Conservation (phyloP, 805 yeast species). For the Teunomyces aglyptinius region DNA sequence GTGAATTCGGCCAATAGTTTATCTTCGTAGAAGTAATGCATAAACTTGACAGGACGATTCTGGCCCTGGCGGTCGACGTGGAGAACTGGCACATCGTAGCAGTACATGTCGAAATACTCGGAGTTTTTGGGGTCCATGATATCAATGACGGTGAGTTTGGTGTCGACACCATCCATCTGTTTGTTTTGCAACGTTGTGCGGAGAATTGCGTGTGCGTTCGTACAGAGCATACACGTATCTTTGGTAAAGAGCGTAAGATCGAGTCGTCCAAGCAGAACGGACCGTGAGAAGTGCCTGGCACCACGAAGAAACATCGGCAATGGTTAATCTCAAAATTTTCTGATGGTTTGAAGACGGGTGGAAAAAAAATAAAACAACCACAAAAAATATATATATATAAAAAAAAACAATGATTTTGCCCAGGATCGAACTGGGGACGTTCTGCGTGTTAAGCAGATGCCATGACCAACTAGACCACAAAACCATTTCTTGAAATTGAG, state of each 20-base stretch:
- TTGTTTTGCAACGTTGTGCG: slow-evolving; percentile 37
- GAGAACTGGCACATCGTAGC: slow-evolving; percentile 77
- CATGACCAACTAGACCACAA: slow-evolving; percentile 99
- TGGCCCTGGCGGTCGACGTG: slow-evolving; percentile 56
- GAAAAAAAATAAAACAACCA: not conserved
- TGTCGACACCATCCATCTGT: slow-evolving; percentile 18
- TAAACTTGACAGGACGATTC: slow-evolving; percentile 53
- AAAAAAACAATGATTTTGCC: slow-evolving; percentile 79
- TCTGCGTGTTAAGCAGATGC: slow-evolving; percentile 99
- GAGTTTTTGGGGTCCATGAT: slow-evolving; percentile 58
- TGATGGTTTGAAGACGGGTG: too few species aligned
- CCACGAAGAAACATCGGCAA: not conserved
- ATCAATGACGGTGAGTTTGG: slow-evolving; percentile 47
- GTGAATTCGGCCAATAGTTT: slow-evolving; percentile 53
- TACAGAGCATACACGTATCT: slow-evolving; percentile 66
- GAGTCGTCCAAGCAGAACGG: not conserved
- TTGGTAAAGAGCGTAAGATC: slow-evolving; percentile 63
- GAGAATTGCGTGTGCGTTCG: slow-evolving; percentile 57
- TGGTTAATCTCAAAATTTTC: too few species aligned
- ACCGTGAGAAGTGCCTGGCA: not conserved
- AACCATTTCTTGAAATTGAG: slow-evolving; percentile 55
- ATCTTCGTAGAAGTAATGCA: slow-evolving; percentile 62
- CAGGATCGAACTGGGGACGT: slow-evolving; percentile 99
- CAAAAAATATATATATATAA: not conserved
- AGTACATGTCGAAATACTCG: slow-evolving; percentile 67